These are phyloP conservation scores for Microbotryum silenes-acaulis DNA, from an alignment of 1,284 basidiomycete species.

Conservation along the genomic window DNA sequence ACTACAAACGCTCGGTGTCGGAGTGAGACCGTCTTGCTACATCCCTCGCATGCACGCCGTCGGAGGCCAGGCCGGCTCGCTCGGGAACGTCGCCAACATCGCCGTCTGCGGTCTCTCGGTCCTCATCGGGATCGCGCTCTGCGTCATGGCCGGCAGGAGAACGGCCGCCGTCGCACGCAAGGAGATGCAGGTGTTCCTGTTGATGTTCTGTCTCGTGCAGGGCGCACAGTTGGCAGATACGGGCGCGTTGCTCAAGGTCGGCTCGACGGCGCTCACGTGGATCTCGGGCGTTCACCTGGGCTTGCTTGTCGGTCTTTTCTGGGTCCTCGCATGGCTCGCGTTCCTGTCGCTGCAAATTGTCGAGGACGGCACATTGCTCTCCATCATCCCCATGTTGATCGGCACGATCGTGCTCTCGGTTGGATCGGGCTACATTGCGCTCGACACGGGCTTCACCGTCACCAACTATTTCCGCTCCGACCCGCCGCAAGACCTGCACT, in stretches of 20 bases:
- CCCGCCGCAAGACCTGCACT: conserved; percentile 28
- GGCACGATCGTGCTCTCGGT: conserved; percentile 27
- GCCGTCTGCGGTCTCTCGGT: conserved; percentile 30
- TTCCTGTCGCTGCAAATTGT: conserved; percentile 36
- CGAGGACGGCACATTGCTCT: conserved; percentile 35
- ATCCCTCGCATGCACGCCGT: conserved; percentile 28
- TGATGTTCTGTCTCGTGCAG: conserved; percentile 32
- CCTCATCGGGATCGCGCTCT: conserved; percentile 29
- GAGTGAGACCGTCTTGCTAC: conserved; percentile 27
- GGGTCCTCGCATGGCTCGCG: conserved; percentile 31
- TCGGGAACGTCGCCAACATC: conserved; percentile 34
- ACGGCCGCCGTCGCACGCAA: conserved; percentile 32
- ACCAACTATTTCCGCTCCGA: conserved; percentile 34
- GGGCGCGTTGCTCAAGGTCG: conserved; percentile 28
- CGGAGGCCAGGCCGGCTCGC: conserved; percentile 21
- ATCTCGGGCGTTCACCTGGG: conserved; percentile 31
- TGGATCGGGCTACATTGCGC: conserved; percentile 33
- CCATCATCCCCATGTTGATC: conserved; percentile 23
- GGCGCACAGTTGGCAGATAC: conserved; percentile 34
- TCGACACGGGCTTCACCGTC: conserved; percentile 36
- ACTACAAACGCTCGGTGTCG: conserved; percentile 24
- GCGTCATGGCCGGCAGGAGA: conserved; percentile 23
- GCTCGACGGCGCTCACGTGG: conserved; percentile 28
- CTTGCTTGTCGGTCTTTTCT: conserved; percentile 28
- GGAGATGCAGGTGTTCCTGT: conserved; percentile 32